phyloP scores from a whole-genome alignment of 306 rosid species.

The Sicyos edulis region DNA sequence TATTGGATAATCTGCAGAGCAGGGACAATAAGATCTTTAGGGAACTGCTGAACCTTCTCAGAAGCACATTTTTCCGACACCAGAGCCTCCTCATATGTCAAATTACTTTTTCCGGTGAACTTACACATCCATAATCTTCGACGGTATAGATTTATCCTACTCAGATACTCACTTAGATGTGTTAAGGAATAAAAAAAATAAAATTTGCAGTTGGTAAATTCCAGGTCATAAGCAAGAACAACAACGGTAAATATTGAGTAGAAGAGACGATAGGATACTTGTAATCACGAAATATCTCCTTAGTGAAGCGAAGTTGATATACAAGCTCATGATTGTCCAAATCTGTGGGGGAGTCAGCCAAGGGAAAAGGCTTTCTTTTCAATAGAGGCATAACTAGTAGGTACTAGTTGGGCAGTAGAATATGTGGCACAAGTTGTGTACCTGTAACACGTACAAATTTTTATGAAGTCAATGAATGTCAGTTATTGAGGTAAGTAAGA shows the following conservation, averaged over 20 bases:
- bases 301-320: slow-evolving; percentile 75
- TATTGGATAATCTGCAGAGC: slow-evolving; percentile 71
- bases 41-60: slow-evolving; percentile 80
- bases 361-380: slow-evolving; percentile 59
- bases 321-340: slow-evolving; percentile 62
- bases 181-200: slow-evolving; percentile 38
- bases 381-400: slow-evolving; percentile 60
- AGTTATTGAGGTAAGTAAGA: background rate
- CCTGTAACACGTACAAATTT: background rate
- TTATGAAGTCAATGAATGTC: too few relatives aligned
- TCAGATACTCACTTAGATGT: slow-evolving; percentile 61
- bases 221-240: background rate
- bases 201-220: background rate
- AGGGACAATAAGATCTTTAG: slow-evolving; percentile 64
- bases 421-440: background rate
- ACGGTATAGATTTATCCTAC: slow-evolving; percentile 62
- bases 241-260: background rate
- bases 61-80: slow-evolving; percentile 73
- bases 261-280: slow-evolving; percentile 52
- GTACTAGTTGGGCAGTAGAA: background rate
- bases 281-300: slow-evolving; percentile 77
- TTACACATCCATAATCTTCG: slow-evolving; percentile 85
- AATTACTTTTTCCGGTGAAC: slow-evolving; percentile 65
- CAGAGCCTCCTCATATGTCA: slow-evolving; percentile 94
- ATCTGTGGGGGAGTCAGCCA: slow-evolving; percentile 63